phyloP scores from a whole-genome alignment of 192 early-diverging fungal genomes.

The Coemansia sp. region DNA sequence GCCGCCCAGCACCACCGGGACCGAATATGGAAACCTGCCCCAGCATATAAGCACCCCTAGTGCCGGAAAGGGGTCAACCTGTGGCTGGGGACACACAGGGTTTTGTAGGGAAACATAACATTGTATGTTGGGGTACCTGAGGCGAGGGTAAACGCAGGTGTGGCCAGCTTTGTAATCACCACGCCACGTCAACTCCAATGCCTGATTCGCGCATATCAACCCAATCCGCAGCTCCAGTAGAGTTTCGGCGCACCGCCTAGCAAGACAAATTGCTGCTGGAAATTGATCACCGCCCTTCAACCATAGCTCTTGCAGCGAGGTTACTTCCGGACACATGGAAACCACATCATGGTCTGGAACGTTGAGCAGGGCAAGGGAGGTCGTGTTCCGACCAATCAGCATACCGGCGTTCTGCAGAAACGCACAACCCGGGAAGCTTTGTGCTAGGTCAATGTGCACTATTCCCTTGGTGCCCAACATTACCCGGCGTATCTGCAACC shows the following conservation, averaged over 20 bases:
- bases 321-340: background rate
- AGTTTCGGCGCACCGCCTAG: conserved; percentile 7
- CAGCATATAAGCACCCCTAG: conserved; percentile 16
- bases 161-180: background rate
- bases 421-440: too few species aligned
- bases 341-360: conserved; percentile 2
- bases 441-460: too few species aligned
- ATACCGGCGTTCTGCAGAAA: too few species aligned
- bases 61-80: conserved; percentile 10
- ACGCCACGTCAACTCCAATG: conserved; percentile 12
- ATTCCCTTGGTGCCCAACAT: too few species aligned
- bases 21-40: conserved; percentile 8
- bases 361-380: background rate
- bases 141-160: conserved; percentile 18
- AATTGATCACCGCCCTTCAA: too few species aligned
- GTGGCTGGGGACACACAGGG: background rate
- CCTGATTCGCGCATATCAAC: background rate
- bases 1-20: conserved; percentile 1
- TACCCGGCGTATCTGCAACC: too few species aligned
- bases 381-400: too few species aligned
- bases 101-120: background rate
- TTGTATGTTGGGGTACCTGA: conserved; percentile 5
- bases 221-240: conserved; percentile 10
- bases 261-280: conserved; percentile 21
- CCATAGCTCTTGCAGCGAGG: too few species aligned